These are phyloP conservation scores for Hura crepitans DNA, from an alignment of 441 rosid species.

Conservation along the genomic window DNA sequence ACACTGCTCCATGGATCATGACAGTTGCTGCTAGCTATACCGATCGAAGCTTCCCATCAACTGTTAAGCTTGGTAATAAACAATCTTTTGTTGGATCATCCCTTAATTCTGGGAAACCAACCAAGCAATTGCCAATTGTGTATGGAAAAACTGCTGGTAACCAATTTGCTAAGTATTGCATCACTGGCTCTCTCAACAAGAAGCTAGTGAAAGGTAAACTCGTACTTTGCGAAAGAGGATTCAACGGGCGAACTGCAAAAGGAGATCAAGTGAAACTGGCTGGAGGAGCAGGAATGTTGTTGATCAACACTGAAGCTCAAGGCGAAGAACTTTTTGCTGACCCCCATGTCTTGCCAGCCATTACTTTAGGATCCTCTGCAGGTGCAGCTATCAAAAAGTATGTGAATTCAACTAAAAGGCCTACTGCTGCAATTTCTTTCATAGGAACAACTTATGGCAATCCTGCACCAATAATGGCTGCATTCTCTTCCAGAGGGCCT, in stretches of 20 bases:
- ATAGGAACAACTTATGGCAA: constrained; percentile 54
- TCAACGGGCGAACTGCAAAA: constrained; percentile 55
- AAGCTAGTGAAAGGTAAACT: constrained; percentile 56
- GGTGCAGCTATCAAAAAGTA: constrained; percentile 53
- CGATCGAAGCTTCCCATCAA: constrained; percentile 58
- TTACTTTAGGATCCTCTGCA: constrained; percentile 54
- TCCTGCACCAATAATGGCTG: constrained; percentile 70
- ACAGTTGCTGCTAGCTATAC: constrained; percentile 65
- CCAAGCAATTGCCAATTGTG: constrained; percentile 50
- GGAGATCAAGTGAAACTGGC: constrained; percentile 69
- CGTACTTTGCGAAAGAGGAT: constrained; percentile 63
- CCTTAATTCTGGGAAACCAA: constrained; percentile 44
- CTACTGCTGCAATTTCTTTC: constrained; percentile 57
- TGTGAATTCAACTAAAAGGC: constrained; percentile 33
- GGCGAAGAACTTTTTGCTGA: constrained; percentile 73
- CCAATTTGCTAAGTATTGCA: constrained; percentile 45
- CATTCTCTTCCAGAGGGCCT: constrained; percentile 76
- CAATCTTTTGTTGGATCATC: constrained; percentile 48
- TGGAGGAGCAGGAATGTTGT: constrained; percentile 75
- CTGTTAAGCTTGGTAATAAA: constrained; percentile 50
- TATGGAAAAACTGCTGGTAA: constrained; percentile 49
- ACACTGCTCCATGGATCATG: constrained; percentile 63
- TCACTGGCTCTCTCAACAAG: constrained; percentile 54
- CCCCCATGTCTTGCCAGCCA: constrained; percentile 62
- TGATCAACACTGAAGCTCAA: constrained; percentile 49